phyloP scores from a whole-genome alignment of 2,329 filamentous ascomycete species.

The Ophiostoma piceae region DNA sequence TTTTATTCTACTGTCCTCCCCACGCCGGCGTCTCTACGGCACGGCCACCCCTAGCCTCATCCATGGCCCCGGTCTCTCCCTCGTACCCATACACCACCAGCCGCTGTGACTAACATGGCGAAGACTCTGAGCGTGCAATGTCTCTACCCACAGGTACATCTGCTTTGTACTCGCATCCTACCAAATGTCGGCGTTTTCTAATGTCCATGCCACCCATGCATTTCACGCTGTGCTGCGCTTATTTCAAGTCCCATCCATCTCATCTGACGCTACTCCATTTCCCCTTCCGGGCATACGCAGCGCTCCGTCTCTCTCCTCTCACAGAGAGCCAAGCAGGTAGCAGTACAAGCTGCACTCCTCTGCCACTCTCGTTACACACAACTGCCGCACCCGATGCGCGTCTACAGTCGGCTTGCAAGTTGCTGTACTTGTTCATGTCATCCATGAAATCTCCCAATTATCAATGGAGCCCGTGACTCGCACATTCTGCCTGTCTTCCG shows the following conservation, averaged over 20 bases:
- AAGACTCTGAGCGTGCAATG: not conserved
- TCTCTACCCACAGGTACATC: not conserved
- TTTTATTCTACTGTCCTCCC: not conserved
- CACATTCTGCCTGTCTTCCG: not conserved
- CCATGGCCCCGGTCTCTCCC: not conserved
- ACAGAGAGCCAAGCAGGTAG: not conserved
- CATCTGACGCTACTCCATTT: not conserved
- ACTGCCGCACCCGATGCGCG: not conserved
- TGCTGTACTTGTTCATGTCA: not conserved
- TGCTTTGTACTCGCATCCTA: not conserved
- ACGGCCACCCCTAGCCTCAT: not conserved
- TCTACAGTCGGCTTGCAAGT: not conserved
- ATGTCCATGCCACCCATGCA: not conserved
- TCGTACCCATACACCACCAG: not conserved
- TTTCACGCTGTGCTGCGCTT: not conserved
- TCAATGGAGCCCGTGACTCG: not conserved
- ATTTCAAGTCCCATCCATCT: not conserved
- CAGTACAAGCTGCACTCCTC: not conserved
- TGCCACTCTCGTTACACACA: not conserved
- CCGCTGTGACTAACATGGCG: not conserved
- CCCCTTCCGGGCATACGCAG: slow-evolving; percentile 3
- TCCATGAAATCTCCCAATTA: not conserved
- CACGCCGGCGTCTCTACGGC: slow-evolving; percentile 2
- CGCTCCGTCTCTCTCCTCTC: not conserved
- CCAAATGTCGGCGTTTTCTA: not conserved